A percentile compares a stretch with the other conserved stretches of the same genome.
These are phyloP conservation scores for Penstemon eatonii DNA, from an alignment of 257 asterid genomes.

Conservation along the genomic window DNA sequence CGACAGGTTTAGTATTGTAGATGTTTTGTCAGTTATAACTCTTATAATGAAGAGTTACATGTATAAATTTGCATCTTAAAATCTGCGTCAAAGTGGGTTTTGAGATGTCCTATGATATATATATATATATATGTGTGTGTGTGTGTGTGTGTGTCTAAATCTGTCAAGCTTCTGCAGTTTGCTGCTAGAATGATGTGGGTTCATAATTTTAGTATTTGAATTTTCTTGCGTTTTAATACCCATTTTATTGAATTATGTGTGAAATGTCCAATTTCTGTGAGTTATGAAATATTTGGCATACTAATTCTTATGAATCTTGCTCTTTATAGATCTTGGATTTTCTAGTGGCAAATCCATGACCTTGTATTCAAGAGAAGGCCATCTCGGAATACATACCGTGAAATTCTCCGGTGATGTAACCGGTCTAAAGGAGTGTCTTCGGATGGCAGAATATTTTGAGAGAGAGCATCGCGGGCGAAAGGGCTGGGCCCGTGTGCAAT, in stretches of 20 bases:
- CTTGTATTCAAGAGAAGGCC: constrained; percentile 76
- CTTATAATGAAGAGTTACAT: not conserved
- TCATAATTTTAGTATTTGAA: not conserved
- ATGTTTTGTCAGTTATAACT: constrained; percentile 6
- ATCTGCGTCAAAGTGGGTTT: too few species aligned
- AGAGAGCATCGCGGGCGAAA: constrained; percentile 66
- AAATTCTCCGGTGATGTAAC: constrained; percentile 66
- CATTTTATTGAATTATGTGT: not conserved
- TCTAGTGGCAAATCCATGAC: constrained; percentile 80
- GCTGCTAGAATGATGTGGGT: not conserved
- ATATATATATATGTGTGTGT: too few species aligned
- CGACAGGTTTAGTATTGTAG: not conserved
- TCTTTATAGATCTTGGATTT: constrained; percentile 71
- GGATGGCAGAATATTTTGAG: constrained; percentile 61
- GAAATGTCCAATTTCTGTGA: too few species aligned
- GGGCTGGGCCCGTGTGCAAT: constrained; percentile 68
- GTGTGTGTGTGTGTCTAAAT: too few species aligned
- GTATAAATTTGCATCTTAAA: too few species aligned
- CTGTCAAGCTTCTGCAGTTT: not conserved
- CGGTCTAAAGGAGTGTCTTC: constrained; percentile 75
- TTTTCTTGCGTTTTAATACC: not conserved
- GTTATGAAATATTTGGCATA: not conserved
- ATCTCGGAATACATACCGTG: constrained; percentile 68
- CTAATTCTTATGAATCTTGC: constrained; percentile 30
- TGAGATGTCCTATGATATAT: too few species aligned